phyloP scores from a whole-genome alignment of 192 early-diverging fungal species.

The Kappamyces sp. region DNA sequence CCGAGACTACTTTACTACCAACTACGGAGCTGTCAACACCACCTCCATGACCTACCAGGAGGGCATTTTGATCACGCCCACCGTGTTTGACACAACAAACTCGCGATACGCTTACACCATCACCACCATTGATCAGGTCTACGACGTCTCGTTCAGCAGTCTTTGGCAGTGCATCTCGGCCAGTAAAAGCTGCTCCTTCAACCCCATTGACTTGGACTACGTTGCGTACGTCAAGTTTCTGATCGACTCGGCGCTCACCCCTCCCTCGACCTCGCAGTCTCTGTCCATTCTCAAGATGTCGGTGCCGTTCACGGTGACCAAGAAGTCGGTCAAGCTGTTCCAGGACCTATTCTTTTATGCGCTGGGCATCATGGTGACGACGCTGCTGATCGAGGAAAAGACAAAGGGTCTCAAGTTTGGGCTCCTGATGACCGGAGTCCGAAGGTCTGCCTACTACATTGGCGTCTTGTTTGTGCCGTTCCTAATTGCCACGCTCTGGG shows the following conservation, averaged over 20 bases:
- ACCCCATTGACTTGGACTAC: too few relatives aligned
- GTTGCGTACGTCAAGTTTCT: too few relatives aligned
- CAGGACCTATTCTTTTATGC: slow-evolving; percentile 4
- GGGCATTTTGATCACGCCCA: neutral
- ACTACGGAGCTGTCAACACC: neutral
- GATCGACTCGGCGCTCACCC: too few relatives aligned
- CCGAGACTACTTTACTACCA: neutral
- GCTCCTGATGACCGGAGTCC: neutral
- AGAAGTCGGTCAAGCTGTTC: neutral
- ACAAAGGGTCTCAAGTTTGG: slow-evolving; percentile 15
- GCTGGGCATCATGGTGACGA: neutral
- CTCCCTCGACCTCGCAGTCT: too few relatives aligned
- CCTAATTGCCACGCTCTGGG: neutral
- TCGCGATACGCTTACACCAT: slow-evolving; percentile 5
- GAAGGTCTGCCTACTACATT: slow-evolving; percentile 7
- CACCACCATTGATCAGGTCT: neutral
- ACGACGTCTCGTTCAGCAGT: too few relatives aligned
- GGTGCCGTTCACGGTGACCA: neutral
- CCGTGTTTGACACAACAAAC: slow-evolving; percentile 1
- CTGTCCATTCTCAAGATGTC: too few relatives aligned
- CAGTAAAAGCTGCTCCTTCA: too few relatives aligned
- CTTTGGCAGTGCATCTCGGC: too few relatives aligned
- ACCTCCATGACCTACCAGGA: neutral
- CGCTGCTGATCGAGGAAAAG: slow-evolving; percentile 6
- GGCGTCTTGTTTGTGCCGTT: slow-evolving; percentile 5